Evolutionary conservation across 2,329 filamentous ascomycete genomes (phyloP).

Genomic region (Beauveria medogensis): DNA sequence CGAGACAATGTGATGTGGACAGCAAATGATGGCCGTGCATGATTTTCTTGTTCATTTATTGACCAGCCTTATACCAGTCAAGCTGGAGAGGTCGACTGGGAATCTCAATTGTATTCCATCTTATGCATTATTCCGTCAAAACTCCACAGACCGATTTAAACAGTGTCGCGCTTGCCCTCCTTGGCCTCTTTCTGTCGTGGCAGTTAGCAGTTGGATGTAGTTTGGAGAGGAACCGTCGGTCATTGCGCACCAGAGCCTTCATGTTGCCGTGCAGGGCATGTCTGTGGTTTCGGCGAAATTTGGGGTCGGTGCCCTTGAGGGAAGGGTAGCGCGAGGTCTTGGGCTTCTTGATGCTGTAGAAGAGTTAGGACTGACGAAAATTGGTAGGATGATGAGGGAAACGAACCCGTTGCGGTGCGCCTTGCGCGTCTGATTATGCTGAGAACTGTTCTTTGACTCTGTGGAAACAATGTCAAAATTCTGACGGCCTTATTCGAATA

Average conservation of each 20-base stretch:
- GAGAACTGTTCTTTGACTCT: constrained; percentile 99
- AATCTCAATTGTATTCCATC: constrained; percentile 11
- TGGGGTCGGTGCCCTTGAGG: constrained; percentile 96
- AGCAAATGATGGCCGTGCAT: constrained; percentile 2
- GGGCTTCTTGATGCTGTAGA: constrained; percentile 94
- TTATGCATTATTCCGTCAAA: constrained; percentile 10
- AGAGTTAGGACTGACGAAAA: neutral
- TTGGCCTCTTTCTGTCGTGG: constrained; percentile 79
- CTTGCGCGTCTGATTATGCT: constrained; percentile 98
- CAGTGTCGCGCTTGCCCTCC: constrained; percentile 88
- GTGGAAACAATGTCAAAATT: constrained; percentile 14
- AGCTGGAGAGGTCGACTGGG: constrained; percentile 1
- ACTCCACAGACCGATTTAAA: constrained; percentile 41
- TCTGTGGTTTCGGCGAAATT: constrained; percentile 99
- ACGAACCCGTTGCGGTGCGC: constrained; percentile 98
- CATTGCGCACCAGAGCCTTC: constrained; percentile 79
- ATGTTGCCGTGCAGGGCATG: constrained; percentile 98
- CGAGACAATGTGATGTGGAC: neutral
- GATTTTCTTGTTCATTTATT: constrained; percentile 5
- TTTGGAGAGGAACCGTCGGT: constrained; percentile 27
- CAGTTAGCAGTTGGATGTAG: constrained; percentile 23
- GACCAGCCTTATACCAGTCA: constrained; percentile 2
- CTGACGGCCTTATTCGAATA: neutral
- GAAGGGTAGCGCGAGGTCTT: constrained; percentile 99
- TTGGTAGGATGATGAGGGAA: constrained; percentile 16